phyloP scores from a whole-genome alignment of 805 yeast species.

The Metschnikowia lachancei region DNA sequence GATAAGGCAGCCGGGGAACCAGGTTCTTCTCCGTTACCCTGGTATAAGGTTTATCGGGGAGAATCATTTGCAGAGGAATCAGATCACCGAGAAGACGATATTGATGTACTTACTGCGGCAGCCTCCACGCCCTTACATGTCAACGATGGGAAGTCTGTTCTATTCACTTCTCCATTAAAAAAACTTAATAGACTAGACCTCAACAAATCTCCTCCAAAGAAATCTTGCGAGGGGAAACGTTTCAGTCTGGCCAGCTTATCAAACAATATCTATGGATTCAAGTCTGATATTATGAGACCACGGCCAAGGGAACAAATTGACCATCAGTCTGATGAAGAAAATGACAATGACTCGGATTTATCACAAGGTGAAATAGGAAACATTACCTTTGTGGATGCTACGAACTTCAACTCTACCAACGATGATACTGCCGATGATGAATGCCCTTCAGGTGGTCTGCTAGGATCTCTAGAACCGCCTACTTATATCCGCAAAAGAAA shows the following conservation, averaged over 20 bases:
- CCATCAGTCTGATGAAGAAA: conserved; percentile 5
- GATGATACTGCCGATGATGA: conserved; percentile 7
- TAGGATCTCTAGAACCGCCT: conserved; percentile 18
- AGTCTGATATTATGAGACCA: neutral
- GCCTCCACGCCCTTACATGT: conserved; percentile 25
- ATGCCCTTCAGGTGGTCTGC: conserved; percentile 2
- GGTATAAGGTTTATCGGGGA: neutral
- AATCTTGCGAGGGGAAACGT: neutral
- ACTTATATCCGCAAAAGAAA: conserved; percentile 29
- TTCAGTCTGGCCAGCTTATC: neutral
- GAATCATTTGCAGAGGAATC: conserved; percentile 2
- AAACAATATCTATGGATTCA: neutral
- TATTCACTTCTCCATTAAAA: conserved; percentile 36
- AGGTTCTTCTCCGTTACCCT: conserved; percentile 2
- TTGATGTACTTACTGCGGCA: conserved; percentile 14
- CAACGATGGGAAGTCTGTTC: conserved; percentile 13
- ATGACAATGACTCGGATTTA: conserved; percentile 13
- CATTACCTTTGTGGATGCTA: conserved; percentile 26
- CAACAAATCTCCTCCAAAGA: conserved; percentile 2
- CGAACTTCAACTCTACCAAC: conserved; percentile 16
- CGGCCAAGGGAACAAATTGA: neutral
- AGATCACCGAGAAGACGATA: conserved; percentile 1
- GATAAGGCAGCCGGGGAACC: neutral
- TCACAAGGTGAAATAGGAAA: conserved; percentile 23
- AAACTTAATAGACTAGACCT: conserved; percentile 34